Evolutionary conservation across 176 grass and related monocot species (phyloP).

Genomic region (Juncus inflexus): DNA sequence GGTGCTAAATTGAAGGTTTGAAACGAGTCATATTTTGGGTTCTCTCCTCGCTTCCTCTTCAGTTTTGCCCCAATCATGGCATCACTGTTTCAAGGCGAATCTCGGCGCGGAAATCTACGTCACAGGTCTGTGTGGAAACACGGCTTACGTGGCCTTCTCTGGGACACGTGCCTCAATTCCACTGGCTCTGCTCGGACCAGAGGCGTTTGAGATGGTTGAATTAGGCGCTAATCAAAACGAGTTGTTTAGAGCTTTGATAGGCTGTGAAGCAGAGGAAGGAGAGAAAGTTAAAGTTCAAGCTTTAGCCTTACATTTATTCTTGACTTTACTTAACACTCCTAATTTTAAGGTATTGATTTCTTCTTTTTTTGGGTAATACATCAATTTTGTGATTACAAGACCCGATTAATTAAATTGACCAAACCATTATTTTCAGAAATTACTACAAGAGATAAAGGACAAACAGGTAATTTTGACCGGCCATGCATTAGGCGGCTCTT

Average conservation of each 20-base stretch:
- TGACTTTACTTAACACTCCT: conserved; percentile 36
- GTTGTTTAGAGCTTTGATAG: conserved; percentile 53
- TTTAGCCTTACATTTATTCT: conserved; percentile 49
- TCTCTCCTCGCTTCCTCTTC: conserved; percentile 75
- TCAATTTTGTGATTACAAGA: no score
- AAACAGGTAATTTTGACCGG: conserved; percentile 85
- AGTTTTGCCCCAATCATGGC: conserved; percentile 70
- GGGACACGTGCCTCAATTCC: conserved; percentile 36
- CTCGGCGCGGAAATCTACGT: conserved; percentile 18
- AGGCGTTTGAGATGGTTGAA: conserved; percentile 34
- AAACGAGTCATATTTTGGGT: conserved; percentile 89
- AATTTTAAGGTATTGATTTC: conserved; percentile 71
- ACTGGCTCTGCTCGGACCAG: conserved; percentile 23
- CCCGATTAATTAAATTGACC: neutral
- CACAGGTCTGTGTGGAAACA: conserved; percentile 34
- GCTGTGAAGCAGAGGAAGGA: conserved; percentile 39
- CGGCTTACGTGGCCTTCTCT: conserved; percentile 68
- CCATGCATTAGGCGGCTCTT: conserved; percentile 65
- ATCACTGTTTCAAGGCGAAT: conserved; percentile 42
- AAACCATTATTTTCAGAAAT: conserved; percentile 47
- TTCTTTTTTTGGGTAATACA: neutral
- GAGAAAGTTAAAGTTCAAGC: conserved; percentile 66
- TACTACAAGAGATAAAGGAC: conserved; percentile 57
- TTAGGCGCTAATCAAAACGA: conserved; percentile 19
- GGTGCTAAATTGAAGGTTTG: conserved; percentile 63